Evolutionary conservation across 345 rosid genomes (phyloP).

Genomic region (Syzygium jambos): DNA sequence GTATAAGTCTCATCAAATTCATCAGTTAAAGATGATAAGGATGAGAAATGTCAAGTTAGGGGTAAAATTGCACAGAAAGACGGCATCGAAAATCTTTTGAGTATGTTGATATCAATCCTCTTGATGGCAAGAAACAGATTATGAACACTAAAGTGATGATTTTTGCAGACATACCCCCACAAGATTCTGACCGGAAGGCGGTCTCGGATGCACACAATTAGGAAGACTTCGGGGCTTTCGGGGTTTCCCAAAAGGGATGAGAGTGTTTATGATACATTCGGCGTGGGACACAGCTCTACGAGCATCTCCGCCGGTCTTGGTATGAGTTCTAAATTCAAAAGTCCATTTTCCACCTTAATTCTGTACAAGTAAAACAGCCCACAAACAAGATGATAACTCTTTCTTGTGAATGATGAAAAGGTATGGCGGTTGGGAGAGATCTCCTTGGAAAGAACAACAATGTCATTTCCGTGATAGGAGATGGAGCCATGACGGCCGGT

Average conservation of each 20-base stretch:
- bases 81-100: neutral
- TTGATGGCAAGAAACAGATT: neutral
- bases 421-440: slow-evolving; percentile 75
- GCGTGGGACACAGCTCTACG: slow-evolving; percentile 71
- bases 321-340: slow-evolving; percentile 3
- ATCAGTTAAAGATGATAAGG: neutral
- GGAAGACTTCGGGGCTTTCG: slow-evolving; percentile 64
- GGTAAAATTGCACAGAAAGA: neutral
- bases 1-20: slow-evolving; percentile 9
- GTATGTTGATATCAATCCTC: neutral
- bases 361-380: neutral
- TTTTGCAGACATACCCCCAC: slow-evolving; percentile 57
- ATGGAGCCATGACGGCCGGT: slow-evolving; percentile 81
- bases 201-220: slow-evolving; percentile 55
- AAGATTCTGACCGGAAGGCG: slow-evolving; percentile 77
- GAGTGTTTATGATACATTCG: slow-evolving; percentile 60
- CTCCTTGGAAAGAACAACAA: slow-evolving; percentile 43
- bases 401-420: slow-evolving; percentile 7
- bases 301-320: slow-evolving; percentile 84
- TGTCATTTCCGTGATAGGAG: slow-evolving; percentile 70
- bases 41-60: neutral
- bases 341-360: neutral
- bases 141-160: neutral
- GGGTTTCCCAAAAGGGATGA: slow-evolving; percentile 77
- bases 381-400: neutral